phyloP scores from a whole-genome alignment of 371 early-diverging fungal species.

The Mucor plumbeus region DNA sequence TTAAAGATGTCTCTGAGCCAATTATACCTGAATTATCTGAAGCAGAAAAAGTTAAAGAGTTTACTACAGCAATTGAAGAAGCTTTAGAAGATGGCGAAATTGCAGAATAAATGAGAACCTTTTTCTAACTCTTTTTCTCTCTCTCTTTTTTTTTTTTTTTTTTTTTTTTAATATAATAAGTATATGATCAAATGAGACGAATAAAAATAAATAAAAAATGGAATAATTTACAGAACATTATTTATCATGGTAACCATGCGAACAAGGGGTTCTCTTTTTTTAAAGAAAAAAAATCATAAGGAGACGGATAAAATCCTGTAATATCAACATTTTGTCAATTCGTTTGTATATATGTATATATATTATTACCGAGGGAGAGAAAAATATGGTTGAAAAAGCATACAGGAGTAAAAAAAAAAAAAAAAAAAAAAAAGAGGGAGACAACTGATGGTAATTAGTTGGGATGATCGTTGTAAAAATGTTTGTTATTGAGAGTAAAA shows the following conservation, averaged over 20 bases:
- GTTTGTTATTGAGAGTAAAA: not conserved
- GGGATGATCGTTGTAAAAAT: not conserved
- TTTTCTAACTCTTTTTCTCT: too few relatives aligned
- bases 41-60: constrained; percentile 17
- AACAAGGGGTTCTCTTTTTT: not conserved
- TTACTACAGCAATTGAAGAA: constrained; percentile 22
- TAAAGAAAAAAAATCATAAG: not conserved
- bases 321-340: not conserved
- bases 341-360: too few relatives aligned
- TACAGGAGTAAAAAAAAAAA: not conserved
- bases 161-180: constrained; percentile 8
- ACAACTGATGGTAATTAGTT: not conserved
- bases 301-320: not conserved
- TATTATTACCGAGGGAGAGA: not conserved
- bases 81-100: constrained; percentile 51
- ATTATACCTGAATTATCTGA: constrained; percentile 5
- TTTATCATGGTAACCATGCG: not conserved
- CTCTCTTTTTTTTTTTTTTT: not conserved
- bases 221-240: not conserved
- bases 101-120: constrained; percentile 20
- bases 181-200: not conserved
- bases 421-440: not conserved
- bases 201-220: constrained; percentile 8
- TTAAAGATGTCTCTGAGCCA: not conserved
- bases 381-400: not conserved